A percentile compares a stretch with the other conserved stretches of the same genome.
Evolutionary conservation across 345 rosid species (phyloP).

Genomic region (Eucalyptus coolabah): DNA sequence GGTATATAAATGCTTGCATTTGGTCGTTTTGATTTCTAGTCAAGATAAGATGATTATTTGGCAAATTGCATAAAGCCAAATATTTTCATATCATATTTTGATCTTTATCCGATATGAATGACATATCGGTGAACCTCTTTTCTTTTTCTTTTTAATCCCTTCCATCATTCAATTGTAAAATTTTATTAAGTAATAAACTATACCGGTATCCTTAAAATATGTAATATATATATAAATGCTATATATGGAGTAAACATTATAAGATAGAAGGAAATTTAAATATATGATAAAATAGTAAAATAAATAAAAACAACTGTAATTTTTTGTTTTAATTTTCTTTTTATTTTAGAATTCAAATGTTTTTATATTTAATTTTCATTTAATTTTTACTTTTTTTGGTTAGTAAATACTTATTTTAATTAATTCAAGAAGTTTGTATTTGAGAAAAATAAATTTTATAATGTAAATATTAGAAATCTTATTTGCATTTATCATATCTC

Average conservation of each 20-base stretch:
- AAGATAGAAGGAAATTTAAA: neutral
- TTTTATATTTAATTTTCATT: neutral
- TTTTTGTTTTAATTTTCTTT: neutral
- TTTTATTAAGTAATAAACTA: no score
- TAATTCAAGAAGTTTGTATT: no score
- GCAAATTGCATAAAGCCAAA: neutral
- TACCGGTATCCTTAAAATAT: rapidly evolving
- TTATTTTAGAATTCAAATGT: neutral
- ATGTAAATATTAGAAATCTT: no score
- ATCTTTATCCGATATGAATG: rapidly evolving
- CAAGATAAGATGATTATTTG: neutral
- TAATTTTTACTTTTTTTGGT: neutral
- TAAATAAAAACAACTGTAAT: neutral
- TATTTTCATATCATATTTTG: neutral
- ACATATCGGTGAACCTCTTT: neutral
- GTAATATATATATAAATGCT: no score
- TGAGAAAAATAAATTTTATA: no score
- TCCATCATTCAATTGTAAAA: neutral
- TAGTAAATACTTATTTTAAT: no score
- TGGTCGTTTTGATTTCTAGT: rapidly evolving
- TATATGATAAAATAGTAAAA: neutral
- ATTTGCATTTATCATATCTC: no score
- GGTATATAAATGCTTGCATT: neutral
- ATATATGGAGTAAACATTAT: neutral
- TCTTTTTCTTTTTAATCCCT: neutral